Conservation (phyloP, 768 basidiomycete genomes). For the Amanita inopinata region DNA sequence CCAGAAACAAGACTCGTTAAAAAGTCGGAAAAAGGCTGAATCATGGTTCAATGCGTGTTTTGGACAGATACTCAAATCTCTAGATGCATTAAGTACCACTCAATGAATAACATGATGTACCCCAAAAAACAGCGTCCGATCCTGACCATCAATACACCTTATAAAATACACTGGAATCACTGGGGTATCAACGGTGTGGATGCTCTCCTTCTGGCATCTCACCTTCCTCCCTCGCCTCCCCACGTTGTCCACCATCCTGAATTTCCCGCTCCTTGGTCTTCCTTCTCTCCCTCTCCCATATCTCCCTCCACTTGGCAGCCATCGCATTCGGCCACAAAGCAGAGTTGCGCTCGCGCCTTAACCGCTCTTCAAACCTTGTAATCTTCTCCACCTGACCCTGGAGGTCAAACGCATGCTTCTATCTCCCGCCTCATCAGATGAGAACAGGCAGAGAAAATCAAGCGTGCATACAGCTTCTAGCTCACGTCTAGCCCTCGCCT, state of each 20-base stretch:
- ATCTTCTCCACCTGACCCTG: constrained; percentile 56
- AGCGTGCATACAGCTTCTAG: constrained; percentile 40
- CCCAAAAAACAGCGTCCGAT: constrained; percentile 3
- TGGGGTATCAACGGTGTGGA: background rate
- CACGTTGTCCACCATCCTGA: constrained; percentile 14
- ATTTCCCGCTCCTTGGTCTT: constrained; percentile 23
- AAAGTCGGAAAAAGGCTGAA: constrained; percentile 32
- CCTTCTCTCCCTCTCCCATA: constrained; percentile 34
- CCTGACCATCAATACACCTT: too few relatives aligned
- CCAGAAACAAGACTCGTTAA: constrained; percentile 16
- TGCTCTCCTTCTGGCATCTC: constrained; percentile 17
- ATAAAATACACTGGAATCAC: too few relatives aligned
- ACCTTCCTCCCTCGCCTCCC: constrained; percentile 30
- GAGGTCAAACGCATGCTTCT: constrained; percentile 45
- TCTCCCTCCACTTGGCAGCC: constrained; percentile 47
- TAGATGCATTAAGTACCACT: constrained; percentile 13
- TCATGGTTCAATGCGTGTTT: constrained; percentile 59
- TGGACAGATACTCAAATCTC: constrained; percentile 44
- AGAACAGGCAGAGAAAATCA: constrained; percentile 1
- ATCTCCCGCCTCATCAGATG: constrained; percentile 3
- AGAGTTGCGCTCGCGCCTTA: constrained; percentile 38
- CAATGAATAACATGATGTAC: background rate
- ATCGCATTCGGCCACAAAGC: constrained; percentile 55
- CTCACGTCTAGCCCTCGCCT: constrained; percentile 47
- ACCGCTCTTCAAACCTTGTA: constrained; percentile 47